Evolutionary conservation across 768 basidiomycete species (phyloP).

Genomic region (Gloeophyllum trabeum): DNA sequence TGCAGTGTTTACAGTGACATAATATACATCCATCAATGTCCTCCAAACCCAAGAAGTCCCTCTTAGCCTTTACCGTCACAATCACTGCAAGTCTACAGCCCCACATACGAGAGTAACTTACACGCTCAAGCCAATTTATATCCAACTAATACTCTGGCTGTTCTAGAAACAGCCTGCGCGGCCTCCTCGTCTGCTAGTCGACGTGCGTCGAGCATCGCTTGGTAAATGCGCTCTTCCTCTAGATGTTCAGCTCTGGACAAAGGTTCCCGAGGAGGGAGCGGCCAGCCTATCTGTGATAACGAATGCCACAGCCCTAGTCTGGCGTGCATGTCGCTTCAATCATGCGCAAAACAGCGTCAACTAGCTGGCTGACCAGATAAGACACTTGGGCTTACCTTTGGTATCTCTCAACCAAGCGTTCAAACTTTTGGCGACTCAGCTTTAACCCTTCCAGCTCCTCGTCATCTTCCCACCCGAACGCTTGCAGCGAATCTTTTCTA

Average conservation of each 20-base stretch:
- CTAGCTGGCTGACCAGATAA: no score
- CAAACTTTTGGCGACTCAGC: constrained; percentile 40
- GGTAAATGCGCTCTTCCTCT: constrained; percentile 52
- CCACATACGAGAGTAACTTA: no score
- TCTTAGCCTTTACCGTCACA: no score
- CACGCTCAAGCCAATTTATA: constrained; percentile 11
- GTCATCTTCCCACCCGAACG: constrained; percentile 64
- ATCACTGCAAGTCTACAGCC: no score
- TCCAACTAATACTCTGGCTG: neutral
- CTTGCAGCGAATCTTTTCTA: constrained; percentile 35
- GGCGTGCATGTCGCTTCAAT: constrained; percentile 49
- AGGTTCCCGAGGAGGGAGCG: constrained; percentile 46
- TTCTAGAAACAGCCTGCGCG: constrained; percentile 6
- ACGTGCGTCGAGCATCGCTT: constrained; percentile 49
- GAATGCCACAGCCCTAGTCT: constrained; percentile 58
- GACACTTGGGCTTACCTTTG: constrained; percentile 24
- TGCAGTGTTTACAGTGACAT: no score
- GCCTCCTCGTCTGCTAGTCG: constrained; percentile 49
- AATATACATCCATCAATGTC: no score
- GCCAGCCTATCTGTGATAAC: constrained; percentile 45
- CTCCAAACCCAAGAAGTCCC: no score
- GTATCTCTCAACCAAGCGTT: constrained; percentile 46
- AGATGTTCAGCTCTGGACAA: constrained; percentile 59
- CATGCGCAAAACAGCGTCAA: constrained; percentile 3
- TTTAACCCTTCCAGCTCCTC: constrained; percentile 47